These are phyloP conservation scores for Coemansia sp. DNA, from an alignment of 192 early-diverging fungal genomes.

Conservation along the genomic window DNA sequence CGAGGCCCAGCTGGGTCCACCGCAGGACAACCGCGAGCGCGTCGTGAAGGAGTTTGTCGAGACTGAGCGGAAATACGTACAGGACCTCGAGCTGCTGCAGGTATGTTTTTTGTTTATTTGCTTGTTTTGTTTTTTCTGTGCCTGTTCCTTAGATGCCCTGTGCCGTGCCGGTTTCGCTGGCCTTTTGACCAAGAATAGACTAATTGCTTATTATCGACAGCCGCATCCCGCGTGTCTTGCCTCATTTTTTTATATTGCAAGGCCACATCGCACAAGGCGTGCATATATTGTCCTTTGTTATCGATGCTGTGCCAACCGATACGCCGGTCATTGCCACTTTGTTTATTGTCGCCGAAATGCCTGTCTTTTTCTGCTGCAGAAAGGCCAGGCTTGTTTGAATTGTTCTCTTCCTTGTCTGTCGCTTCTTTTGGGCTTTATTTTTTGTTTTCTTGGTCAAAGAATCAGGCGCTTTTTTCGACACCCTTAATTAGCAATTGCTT, in stretches of 20 bases:
- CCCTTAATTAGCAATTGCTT: too few relatives aligned
- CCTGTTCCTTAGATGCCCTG: too few relatives aligned
- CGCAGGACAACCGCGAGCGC: conserved; percentile 86
- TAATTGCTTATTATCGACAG: neutral
- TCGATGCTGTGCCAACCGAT: conserved; percentile 2
- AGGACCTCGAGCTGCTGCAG: conserved; percentile 83
- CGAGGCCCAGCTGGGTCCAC: conserved; percentile 57
- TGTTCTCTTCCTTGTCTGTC: conserved; percentile 1
- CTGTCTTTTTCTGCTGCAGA: neutral
- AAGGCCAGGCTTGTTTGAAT: neutral
- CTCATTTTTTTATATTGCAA: neutral
- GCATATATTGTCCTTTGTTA: conserved; percentile 8
- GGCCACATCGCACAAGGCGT: neutral
- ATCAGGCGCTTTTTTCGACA: too few relatives aligned
- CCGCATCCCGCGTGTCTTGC: neutral
- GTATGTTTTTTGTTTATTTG: conserved; percentile 32
- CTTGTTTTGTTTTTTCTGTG: neutral
- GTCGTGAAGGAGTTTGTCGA: conserved; percentile 86
- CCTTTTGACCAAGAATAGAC: neutral
- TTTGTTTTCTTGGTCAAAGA: too few relatives aligned
- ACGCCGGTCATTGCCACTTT: conserved; percentile 3
- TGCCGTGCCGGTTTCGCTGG: neutral
- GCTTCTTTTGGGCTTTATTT: neutral
- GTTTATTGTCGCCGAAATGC: conserved; percentile 19
- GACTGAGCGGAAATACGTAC: conserved; percentile 90